These are phyloP conservation scores for Deuterostichococcus epilithicus DNA, from an alignment of 139 green algal genomes.

Conservation along the genomic window DNA sequence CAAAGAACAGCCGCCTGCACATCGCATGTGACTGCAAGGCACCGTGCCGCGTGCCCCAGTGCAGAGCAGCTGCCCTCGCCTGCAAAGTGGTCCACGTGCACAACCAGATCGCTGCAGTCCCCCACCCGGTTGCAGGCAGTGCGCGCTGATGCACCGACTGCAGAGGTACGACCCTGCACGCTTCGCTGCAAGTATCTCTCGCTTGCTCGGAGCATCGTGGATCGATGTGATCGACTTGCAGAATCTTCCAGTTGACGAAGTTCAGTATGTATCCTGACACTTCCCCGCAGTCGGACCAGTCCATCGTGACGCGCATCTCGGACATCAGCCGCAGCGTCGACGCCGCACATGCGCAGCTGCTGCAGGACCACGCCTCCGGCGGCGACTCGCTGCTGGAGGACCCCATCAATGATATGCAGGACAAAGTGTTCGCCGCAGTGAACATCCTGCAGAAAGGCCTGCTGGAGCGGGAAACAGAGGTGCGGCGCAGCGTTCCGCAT, in stretches of 20 bases:
- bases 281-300: neutral
- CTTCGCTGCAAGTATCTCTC: too few species aligned
- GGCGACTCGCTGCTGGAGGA: neutral
- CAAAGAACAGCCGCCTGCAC: neutral
- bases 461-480: constrained; percentile 82
- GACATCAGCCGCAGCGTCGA: neutral
- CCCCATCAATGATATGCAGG: constrained; percentile 24
- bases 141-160: neutral
- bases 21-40: neutral
- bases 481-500: constrained; percentile 16
- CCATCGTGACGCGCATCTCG: neutral
- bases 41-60: too few species aligned
- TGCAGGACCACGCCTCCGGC: neutral
- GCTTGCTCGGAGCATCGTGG: too few species aligned
- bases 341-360: neutral
- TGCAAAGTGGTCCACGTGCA: neutral
- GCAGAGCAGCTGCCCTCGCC: neutral
- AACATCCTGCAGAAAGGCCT: constrained; percentile 68
- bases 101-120: neutral
- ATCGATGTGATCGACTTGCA: too few species aligned
- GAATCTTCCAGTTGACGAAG: too few species aligned
- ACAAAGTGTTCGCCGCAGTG: constrained; percentile 49
- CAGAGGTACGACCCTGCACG: neutral
- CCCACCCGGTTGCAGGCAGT: neutral
- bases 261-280: too few species aligned